phyloP scores from a whole-genome alignment of 495 filamentous ascomycete genomes.

The Aspergillus egyptiacus region DNA sequence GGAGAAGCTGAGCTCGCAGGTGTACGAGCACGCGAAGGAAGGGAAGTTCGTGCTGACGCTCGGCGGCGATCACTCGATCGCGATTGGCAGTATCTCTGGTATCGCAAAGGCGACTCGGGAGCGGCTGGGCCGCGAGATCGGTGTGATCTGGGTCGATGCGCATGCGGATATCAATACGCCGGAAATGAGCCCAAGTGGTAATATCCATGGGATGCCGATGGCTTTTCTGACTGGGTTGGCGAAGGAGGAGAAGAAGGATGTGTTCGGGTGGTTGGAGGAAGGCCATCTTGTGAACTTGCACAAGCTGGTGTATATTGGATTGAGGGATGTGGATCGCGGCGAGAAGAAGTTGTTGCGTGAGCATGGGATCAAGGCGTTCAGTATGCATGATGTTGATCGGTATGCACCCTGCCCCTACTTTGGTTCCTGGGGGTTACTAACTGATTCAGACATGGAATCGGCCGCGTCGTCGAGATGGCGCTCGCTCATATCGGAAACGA shows the following conservation, averaged over 20 bases:
- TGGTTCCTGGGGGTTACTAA: conserved; percentile 1
- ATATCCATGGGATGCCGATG: conserved; percentile 98
- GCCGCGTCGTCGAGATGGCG: conserved; percentile 95
- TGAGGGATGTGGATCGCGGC: conserved; percentile 83
- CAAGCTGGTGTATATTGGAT: conserved; percentile 95
- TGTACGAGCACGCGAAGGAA: conserved; percentile 77
- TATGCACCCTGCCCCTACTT: conserved; percentile 26
- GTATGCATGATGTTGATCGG: conserved; percentile 97
- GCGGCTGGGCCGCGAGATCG: conserved; percentile 72
- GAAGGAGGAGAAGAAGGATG: conserved; percentile 58
- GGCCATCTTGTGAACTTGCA: conserved; percentile 59
- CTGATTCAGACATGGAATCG: conserved; percentile 72
- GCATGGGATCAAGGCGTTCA: conserved; percentile 89
- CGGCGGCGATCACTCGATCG: conserved; percentile 94
- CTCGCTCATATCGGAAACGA: conserved; percentile 88
- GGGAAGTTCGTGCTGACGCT: conserved; percentile 89
- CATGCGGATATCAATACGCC: conserved; percentile 97
- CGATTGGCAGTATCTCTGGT: conserved; percentile 85
- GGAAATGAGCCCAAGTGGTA: conserved; percentile 81
- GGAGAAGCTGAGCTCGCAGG: conserved; percentile 67
- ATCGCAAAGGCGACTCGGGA: conserved; percentile 79
- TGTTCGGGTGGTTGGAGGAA: conserved; percentile 82
- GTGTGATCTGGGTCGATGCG: conserved; percentile 97
- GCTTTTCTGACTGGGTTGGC: conserved; percentile 84
- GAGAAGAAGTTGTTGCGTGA: conserved; percentile 89